Evolutionary conservation across 768 basidiomycete species (phyloP), one percentile per base, ranked within the genome.

Genomic region (Russula emetica): DNA sequence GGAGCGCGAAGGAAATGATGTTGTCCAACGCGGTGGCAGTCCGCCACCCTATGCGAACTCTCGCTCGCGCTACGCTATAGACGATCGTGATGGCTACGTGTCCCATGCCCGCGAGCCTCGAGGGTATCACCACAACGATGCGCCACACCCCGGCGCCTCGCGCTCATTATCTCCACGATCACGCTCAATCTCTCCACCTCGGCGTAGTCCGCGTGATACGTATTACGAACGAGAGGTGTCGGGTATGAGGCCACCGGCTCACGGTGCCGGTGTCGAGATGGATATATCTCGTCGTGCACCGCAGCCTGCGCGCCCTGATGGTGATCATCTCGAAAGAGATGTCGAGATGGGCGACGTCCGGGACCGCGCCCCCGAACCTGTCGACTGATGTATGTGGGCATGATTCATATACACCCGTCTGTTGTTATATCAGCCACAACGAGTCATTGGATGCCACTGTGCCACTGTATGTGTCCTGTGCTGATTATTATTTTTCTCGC

Each of bases 1-100:
- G 10, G 67, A 66, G 16, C 63, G 63, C 16, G 63, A 64, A 36
- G 63, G 53, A 11, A n/a, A 36, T 7, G 63, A 64, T 13, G 28
- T 34, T 36, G 36, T 42, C 24, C 63, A 60, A 24, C 63, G 63
- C 16, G 63, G 63, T 4, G 58, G n/a, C 30, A 55, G 14, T 30
- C 57, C 58, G 0, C 62, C 58, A 3, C 45, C 57, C 32, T 59
- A 66, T 13, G 56, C 68, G 55, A 63, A 66, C 52, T 67, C 71
- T 50, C 70, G 72, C 53, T 66, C 72, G 58, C 63, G 66, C 24
- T 68, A 73, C 38, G 66, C n/a, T 49, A 64, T 40, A 36, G 63
- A 63, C 68, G 71, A 56, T 63, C 64, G 64, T 58, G 70, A 63
- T 20, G 56, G 52, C 34, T 58, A 67, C 59, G 11, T 60, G 64